phyloP scores from a whole-genome alignment of 1,284 basidiomycete genomes.

The Fistulinella cinereoalba region DNA sequence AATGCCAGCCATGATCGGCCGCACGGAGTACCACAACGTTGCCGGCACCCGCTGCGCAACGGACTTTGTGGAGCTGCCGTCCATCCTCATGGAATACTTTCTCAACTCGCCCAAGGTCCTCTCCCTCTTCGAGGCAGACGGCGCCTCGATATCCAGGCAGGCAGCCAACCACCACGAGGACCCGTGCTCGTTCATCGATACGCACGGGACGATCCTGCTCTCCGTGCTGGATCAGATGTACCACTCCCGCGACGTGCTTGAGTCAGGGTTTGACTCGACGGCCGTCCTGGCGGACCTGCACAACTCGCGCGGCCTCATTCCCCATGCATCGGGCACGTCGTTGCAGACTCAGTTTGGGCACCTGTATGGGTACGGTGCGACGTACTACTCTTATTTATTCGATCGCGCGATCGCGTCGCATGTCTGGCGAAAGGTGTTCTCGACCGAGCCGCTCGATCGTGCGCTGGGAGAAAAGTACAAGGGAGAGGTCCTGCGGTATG shows the following conservation, averaged over 20 bases:
- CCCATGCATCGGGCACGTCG: slow-evolving; percentile 77
- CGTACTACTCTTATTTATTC: slow-evolving; percentile 97
- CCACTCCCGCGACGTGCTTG: slow-evolving; percentile 67
- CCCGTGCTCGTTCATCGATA: slow-evolving; percentile 78
- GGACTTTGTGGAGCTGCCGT: slow-evolving; percentile 97
- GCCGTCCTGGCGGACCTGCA: slow-evolving; percentile 62
- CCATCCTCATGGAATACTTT: slow-evolving; percentile 98
- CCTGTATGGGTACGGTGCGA: slow-evolving; percentile 94
- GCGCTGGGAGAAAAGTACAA: slow-evolving; percentile 80
- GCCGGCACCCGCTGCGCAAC: slow-evolving; percentile 98
- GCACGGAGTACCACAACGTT: slow-evolving; percentile 97
- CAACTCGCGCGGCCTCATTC: slow-evolving; percentile 72
- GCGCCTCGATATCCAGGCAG: slow-evolving; percentile 41
- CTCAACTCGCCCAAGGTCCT: slow-evolving; percentile 83
- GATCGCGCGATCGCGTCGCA: slow-evolving; percentile 93
- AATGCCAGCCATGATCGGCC: slow-evolving; percentile 88
- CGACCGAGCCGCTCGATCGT: slow-evolving; percentile 56
- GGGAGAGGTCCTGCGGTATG: slow-evolving; percentile 70
- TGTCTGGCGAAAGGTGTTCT: slow-evolving; percentile 82
- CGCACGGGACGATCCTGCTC: slow-evolving; percentile 89
- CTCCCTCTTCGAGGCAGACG: slow-evolving; percentile 65
- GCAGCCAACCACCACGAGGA: slow-evolving; percentile 62
- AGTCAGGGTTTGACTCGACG: slow-evolving; percentile 69
- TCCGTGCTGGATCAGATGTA: slow-evolving; percentile 89
- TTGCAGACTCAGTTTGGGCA: slow-evolving; percentile 97